Percentiles rank a stretch among this genome's conserved stretches.
phyloP scores from a whole-genome alignment of 2,329 filamentous ascomycete genomes.

The Botryosphaeria dothidea region DNA sequence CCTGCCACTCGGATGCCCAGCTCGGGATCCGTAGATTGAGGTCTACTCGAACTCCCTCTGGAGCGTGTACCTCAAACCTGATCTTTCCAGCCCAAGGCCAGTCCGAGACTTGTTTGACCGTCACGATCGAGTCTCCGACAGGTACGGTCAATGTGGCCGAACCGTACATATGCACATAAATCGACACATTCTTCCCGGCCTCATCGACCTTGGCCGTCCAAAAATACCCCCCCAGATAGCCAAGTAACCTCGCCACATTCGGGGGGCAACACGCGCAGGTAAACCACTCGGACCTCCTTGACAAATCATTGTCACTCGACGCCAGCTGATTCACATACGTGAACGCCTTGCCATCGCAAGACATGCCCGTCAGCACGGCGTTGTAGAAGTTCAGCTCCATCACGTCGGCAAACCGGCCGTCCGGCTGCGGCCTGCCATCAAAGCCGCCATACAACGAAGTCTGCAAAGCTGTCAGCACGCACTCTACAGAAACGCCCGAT shows the following conservation, averaged over 20 bases:
- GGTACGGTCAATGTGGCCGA: conserved; percentile 48
- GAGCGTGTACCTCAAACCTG: conserved; percentile 44
- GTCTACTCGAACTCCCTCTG: conserved; percentile 35
- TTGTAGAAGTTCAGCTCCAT: conserved; percentile 65
- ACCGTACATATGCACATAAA: conserved; percentile 61
- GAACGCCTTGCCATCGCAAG: conserved; percentile 57
- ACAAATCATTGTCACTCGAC: conserved; percentile 53
- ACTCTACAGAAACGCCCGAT: neutral
- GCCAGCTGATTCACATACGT: conserved; percentile 64
- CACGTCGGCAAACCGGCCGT: conserved; percentile 46
- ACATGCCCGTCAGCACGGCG: conserved; percentile 59
- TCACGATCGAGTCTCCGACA: conserved; percentile 35
- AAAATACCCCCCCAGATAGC: conserved; percentile 58
- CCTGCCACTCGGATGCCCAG: conserved; percentile 47
- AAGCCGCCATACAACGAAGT: conserved; percentile 56
- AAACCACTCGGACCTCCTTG: conserved; percentile 59
- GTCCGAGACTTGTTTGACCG: conserved; percentile 52
- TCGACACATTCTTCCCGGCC: conserved; percentile 30
- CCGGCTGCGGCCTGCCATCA: too few species aligned
- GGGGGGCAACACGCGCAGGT: conserved; percentile 62
- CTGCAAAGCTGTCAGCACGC: conserved; percentile 25
- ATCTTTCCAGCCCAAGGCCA: conserved; percentile 61
- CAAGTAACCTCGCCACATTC: conserved; percentile 58
- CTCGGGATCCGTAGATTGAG: conserved; percentile 56
- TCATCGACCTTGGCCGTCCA: conserved; percentile 46